Percentiles rank a stretch among this genome's conserved stretches.
Conservation (phyloP, 441 rosid species). For the Jatropha podagrica region DNA sequence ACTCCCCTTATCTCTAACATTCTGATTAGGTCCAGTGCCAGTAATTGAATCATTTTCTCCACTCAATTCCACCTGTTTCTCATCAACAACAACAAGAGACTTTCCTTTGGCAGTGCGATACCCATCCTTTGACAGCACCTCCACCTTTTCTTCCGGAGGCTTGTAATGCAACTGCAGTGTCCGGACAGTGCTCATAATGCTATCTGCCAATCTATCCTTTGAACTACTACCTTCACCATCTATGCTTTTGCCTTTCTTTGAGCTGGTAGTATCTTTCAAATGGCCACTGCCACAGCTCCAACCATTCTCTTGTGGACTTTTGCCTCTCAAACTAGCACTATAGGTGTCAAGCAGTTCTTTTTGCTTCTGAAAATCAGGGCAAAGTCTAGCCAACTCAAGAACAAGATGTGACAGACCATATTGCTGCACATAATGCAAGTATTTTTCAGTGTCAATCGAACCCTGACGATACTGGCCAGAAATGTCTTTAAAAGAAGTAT, state of each 20-base stretch:
- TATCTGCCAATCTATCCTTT: slow-evolving; percentile 50
- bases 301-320: slow-evolving; percentile 38
- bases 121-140: slow-evolving; percentile 57
- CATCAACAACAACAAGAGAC: slow-evolving; percentile 34
- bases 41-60: slow-evolving; percentile 25
- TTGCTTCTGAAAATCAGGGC: slow-evolving; percentile 84
- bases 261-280: slow-evolving; percentile 35
- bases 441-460: slow-evolving; percentile 51
- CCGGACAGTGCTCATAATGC: slow-evolving; percentile 53
- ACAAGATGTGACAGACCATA: slow-evolving; percentile 74
- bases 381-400: slow-evolving; percentile 80
- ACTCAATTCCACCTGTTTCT: slow-evolving; percentile 29
- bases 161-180: slow-evolving; percentile 55
- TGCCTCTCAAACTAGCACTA: slow-evolving; percentile 43
- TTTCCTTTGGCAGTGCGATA: slow-evolving; percentile 55
- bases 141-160: slow-evolving; percentile 44
- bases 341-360: slow-evolving; percentile 77
- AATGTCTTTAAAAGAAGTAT: slow-evolving; percentile 61
- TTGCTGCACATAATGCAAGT: slow-evolving; percentile 62
- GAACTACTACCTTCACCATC: slow-evolving; percentile 22
- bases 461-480: slow-evolving; percentile 88
- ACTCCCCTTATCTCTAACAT: slow-evolving; percentile 34
- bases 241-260: slow-evolving; percentile 61
- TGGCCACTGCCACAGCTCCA: slow-evolving; percentile 28
- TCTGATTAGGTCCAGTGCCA: slow-evolving; percentile 33